Evolutionary conservation across 2,329 filamentous ascomycete genomes (phyloP).

Genomic region (Colletotrichum spinosum): DNA sequence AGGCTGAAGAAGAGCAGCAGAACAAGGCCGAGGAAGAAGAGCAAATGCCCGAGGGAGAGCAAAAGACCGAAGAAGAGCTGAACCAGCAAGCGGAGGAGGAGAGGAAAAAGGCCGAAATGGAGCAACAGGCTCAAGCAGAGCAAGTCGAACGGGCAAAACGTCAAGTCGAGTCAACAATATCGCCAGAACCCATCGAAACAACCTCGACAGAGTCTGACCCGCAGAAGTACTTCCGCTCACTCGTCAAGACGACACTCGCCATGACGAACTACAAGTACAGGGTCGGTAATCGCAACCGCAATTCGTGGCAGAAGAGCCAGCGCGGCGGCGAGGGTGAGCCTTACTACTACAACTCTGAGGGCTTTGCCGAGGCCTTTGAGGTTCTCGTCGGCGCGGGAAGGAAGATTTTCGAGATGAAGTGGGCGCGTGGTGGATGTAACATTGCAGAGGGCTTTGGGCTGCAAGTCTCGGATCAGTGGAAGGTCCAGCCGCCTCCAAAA

Average conservation of each 20-base stretch:
- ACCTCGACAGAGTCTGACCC: conserved; percentile 39
- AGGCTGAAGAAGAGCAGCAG: background rate
- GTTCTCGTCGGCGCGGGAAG: conserved; percentile 58
- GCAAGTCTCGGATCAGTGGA: conserved; percentile 58
- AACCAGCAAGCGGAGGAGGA: background rate
- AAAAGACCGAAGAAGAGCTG: background rate
- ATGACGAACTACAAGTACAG: conserved; percentile 59
- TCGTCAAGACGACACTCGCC: conserved; percentile 41
- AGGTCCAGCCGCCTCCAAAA: conserved; percentile 49
- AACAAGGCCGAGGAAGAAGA: background rate
- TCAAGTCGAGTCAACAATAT: background rate
- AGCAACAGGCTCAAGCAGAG: background rate
- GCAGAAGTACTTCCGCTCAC: conserved; percentile 34
- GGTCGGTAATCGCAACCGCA: conserved; percentile 52
- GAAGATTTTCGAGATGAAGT: conserved; percentile 56
- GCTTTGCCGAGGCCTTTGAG: conserved; percentile 56
- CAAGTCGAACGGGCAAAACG: no score
- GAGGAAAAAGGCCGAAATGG: background rate
- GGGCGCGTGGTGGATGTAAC: conserved; percentile 59
- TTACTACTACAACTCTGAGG: conserved; percentile 61
- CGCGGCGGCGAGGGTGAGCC: conserved; percentile 64
- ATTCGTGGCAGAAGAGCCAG: conserved; percentile 65
- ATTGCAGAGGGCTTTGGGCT: conserved; percentile 50
- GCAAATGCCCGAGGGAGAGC: background rate
- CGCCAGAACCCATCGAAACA: background rate